Conservation (phyloP, 1,284 basidiomycete genomes). For the Pseudozyma tsukubaensis region DNA sequence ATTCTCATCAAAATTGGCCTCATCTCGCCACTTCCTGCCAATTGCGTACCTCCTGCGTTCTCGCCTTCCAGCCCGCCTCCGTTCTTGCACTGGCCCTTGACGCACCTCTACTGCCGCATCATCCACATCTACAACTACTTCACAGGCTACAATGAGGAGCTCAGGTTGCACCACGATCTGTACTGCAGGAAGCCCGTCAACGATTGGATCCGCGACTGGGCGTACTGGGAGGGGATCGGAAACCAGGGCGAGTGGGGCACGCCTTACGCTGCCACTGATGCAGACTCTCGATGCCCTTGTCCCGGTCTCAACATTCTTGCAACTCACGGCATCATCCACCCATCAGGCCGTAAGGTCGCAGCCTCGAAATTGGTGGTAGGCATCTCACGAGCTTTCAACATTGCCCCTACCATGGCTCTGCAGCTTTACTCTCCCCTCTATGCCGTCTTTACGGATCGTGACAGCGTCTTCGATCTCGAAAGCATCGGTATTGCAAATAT, state of each 20-base stretch:
- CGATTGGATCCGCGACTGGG: slow-evolving; percentile 49
- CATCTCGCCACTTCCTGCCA: slow-evolving; percentile 16
- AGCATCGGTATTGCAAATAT: slow-evolving; percentile 26
- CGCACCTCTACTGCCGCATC: slow-evolving; percentile 43
- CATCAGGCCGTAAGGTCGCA: slow-evolving; percentile 23
- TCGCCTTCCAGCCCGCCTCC: slow-evolving; percentile 42
- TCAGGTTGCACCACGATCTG: slow-evolving; percentile 32
- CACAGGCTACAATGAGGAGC: slow-evolving; percentile 25
- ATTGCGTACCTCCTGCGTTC: slow-evolving; percentile 39
- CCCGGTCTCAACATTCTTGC: slow-evolving; percentile 48
- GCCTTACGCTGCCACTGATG: slow-evolving; percentile 25
- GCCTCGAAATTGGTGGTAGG: slow-evolving; percentile 37
- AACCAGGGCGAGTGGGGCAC: slow-evolving; percentile 36
- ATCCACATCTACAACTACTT: slow-evolving; percentile 34
- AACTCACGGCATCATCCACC: slow-evolving; percentile 33
- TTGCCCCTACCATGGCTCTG: slow-evolving; percentile 45
- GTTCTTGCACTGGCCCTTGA: slow-evolving; percentile 34
- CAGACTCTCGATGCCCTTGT: slow-evolving; percentile 38
- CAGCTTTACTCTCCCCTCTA: slow-evolving; percentile 49
- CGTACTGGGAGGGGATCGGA: slow-evolving; percentile 45
- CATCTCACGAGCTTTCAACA: slow-evolving; percentile 43
- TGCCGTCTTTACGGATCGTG: slow-evolving; percentile 27
- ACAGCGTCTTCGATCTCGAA: slow-evolving; percentile 33
- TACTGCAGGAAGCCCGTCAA: slow-evolving; percentile 32
- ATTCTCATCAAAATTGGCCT: slow-evolving; percentile 32